These are phyloP conservation scores for Escovopsis sp. DNA, from an alignment of 2,329 filamentous ascomycete species.

Conservation along the genomic window DNA sequence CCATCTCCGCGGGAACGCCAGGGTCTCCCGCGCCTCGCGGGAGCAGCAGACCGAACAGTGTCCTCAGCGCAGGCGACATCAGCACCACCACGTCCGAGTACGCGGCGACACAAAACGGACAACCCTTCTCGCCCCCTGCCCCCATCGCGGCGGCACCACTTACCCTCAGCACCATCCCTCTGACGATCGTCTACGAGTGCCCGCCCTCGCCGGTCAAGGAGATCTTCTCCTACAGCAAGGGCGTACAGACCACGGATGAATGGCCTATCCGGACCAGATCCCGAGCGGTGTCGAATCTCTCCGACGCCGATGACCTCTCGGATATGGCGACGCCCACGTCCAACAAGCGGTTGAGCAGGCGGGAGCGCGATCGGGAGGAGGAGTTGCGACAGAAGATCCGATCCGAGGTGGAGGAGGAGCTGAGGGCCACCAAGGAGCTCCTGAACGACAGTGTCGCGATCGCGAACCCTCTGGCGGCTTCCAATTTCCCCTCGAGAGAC, in stretches of 20 bases:
- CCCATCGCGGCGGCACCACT: slow-evolving; percentile 39
- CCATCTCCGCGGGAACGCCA: slow-evolving; percentile 45
- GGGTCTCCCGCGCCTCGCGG: slow-evolving; percentile 50
- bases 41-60: slow-evolving; percentile 80
- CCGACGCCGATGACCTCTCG: slow-evolving; percentile 45
- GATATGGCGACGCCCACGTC: slow-evolving; percentile 40
- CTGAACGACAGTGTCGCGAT: slow-evolving; percentile 27
- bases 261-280: slow-evolving; percentile 43
- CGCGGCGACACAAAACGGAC: slow-evolving; percentile 30
- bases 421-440: slow-evolving; percentile 55
- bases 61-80: slow-evolving; percentile 65
- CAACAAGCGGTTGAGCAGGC: slow-evolving; percentile 57
- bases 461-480: slow-evolving; percentile 11
- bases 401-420: slow-evolving; percentile 82
- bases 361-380: slow-evolving; percentile 72
- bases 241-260: slow-evolving; percentile 75
- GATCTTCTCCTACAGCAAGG: slow-evolving; percentile 92
- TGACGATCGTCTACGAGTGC: slow-evolving; percentile 68
- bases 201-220: slow-evolving; percentile 64
- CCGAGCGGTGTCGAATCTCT: slow-evolving; percentile 23
- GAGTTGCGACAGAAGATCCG: slow-evolving; percentile 73
- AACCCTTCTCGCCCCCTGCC: slow-evolving; percentile 13
- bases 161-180: slow-evolving; percentile 55
- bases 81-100: slow-evolving; percentile 59
- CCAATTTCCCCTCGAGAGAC: slow-evolving; percentile 62